Conservation (phyloP, 352 stramenopile species). For the Phytopythium aichiense region DNA sequence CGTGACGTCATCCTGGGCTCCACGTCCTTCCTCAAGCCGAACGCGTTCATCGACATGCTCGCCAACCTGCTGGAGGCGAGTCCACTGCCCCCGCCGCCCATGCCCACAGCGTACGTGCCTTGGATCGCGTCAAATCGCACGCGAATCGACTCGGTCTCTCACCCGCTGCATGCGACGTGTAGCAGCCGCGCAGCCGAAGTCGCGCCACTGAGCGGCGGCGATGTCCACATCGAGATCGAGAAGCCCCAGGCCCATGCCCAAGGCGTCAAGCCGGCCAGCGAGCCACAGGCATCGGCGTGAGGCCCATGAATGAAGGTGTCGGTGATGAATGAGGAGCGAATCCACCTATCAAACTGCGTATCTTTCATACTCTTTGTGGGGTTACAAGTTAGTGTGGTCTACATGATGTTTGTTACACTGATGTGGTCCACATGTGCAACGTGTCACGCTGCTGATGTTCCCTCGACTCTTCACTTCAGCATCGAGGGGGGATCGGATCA, state of each 20-base stretch:
- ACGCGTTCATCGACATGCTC: constrained; percentile 52
- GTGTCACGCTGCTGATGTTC: not conserved
- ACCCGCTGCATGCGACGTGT: not conserved
- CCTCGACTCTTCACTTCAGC: not conserved
- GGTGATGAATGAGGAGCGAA: not conserved
- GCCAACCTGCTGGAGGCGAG: constrained; percentile 59
- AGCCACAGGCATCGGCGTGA: not conserved
- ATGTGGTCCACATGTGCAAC: not conserved
- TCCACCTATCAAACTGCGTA: not conserved
- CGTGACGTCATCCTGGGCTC: constrained; percentile 66
- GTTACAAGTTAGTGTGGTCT: not conserved
- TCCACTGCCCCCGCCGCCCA: constrained; percentile 12
- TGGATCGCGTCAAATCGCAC: too few relatives aligned
- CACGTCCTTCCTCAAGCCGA: constrained; percentile 66
- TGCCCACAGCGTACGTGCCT: not conserved
- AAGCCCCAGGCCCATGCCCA: constrained; percentile 26
- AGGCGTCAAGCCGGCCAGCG: constrained; percentile 6
- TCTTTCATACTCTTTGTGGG: not conserved
- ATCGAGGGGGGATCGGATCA: not conserved
- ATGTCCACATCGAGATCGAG: constrained; percentile 71
- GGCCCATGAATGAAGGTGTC: not conserved
- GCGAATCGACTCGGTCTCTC: not conserved
- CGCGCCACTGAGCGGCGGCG: constrained; percentile 45
- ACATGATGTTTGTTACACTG: not conserved
- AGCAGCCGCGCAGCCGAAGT: constrained; percentile 48